These are phyloP conservation scores for Talaromyces sp. DNA, from an alignment of 2,329 filamentous ascomycete genomes.

Conservation along the genomic window DNA sequence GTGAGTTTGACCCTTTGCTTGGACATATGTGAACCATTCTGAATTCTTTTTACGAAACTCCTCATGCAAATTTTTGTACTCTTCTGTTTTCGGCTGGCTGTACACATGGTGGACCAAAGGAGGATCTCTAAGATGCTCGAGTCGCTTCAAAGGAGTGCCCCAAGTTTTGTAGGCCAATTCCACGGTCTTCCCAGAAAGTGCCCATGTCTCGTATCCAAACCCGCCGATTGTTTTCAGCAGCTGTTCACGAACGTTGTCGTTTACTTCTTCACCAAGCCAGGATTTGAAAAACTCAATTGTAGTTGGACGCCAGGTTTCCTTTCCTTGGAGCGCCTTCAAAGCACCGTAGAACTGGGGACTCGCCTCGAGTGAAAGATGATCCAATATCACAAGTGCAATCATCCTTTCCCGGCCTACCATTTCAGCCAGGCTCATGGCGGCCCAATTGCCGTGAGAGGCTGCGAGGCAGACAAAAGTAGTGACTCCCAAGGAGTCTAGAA, in stretches of 20 bases:
- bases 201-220: slow-evolving; percentile 5
- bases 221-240: not conserved
- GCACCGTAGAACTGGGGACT: not conserved
- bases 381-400: not conserved
- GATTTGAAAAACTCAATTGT: not conserved
- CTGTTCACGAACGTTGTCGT: not conserved
- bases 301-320: not conserved
- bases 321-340: not conserved
- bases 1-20: slow-evolving; percentile 1
- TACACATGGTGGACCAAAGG: not conserved
- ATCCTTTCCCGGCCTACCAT: not conserved
- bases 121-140: slow-evolving; percentile 1
- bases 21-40: slow-evolving; percentile 4
- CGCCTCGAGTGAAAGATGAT: not conserved
- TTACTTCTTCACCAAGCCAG: slow-evolving; percentile 1
- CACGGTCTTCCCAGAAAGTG: not conserved
- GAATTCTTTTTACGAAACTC: not conserved
- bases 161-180: not conserved
- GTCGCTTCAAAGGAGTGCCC: not conserved
- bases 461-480: not conserved
- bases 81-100: slow-evolving; percentile 2
- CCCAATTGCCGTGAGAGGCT: slow-evolving; percentile 3
- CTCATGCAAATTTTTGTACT: not conserved
- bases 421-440: not conserved
- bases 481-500: not conserved